Evolutionary conservation across 2,329 filamentous ascomycete species (phyloP), one percentile per base, ranked within the genome.

Genomic region (Chaetothyriales sp.): DNA sequence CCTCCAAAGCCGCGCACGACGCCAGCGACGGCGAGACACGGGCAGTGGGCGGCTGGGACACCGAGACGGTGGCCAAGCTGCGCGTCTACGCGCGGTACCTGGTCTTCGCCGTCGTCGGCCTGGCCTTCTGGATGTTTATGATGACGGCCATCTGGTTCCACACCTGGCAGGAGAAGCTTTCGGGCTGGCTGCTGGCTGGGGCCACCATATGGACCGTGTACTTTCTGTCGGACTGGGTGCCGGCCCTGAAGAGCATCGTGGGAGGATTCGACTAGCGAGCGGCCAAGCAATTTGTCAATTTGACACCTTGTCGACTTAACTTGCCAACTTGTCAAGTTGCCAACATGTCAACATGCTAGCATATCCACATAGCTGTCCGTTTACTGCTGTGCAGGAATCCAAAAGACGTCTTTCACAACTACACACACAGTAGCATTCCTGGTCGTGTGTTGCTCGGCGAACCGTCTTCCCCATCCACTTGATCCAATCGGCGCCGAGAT

Each of bases 121-220:
- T 95, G 64, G 87, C 83, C 64, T 78, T 83, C 73, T 97, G 92
- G 87, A 98, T 98, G 92, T 69, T 98, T 65, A 75, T 97, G 55
- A 98, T 98, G 92, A 98, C 92, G 43, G 89, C 89, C 2, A 89
- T 94, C 43, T 98, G 90, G 75, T 98, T 98, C 64, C 92, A 98
- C 68, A 98, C 92, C 0, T 97, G 90, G 89, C 83, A 94, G 62
- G 92, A 98, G 73, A 98, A 97, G 83, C 63, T 76, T 51, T 75
- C 72, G 25, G 76, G 76, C 1, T 60, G 78, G 33, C 37, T 70
- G 19, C 66, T 77, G 44, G 74, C 76, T 5, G 62, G 75, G 25
- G 63, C 63, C 43, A 67, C 70, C n/a, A 63, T 78, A 18, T 77
- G 74, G 61, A 61, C 65, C 37, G 69, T 76, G 28, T 78, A 77